A percentile compares a stretch with the other conserved stretches of the same genome.
phyloP scores from a whole-genome alignment of 2,329 filamentous ascomycete genomes.

The Sordariomycetes sp. region DNA sequence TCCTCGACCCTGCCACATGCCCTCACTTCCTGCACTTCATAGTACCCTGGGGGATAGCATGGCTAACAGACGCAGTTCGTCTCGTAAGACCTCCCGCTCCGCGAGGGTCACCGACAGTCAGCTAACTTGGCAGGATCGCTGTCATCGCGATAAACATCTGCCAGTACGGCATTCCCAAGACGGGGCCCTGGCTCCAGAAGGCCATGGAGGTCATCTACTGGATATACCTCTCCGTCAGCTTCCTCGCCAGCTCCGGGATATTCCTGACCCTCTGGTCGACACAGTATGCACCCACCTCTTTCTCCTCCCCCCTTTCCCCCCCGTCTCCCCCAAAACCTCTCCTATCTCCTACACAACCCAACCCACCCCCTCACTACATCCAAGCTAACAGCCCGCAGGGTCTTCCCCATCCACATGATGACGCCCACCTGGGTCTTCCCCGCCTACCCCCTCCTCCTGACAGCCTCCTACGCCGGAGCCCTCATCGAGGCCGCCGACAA shows the following conservation, averaged over 20 bases:
- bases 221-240: conserved; percentile 57
- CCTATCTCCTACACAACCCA: too few relatives aligned
- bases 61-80: not conserved
- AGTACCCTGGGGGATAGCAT: conserved; percentile 15
- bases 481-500: conserved; percentile 28
- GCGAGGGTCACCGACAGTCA: conserved; percentile 8
- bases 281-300: too few relatives aligned
- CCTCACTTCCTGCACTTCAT: conserved; percentile 11
- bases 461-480: conserved; percentile 57
- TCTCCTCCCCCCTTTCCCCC: not conserved
- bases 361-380: not conserved
- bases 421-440: conserved; percentile 84
- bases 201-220: conserved; percentile 59
- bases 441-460: conserved; percentile 66
- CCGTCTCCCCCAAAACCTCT: too few relatives aligned
- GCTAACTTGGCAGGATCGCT: conserved; percentile 39
- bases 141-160: conserved; percentile 68
- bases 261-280: conserved; percentile 62
- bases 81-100: conserved; percentile 18
- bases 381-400: conserved; percentile 16
- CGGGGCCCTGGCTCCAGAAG: conserved; percentile 44
- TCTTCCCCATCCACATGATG: conserved; percentile 63
- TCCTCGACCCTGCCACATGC: not conserved
- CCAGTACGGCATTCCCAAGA: conserved; percentile 55
- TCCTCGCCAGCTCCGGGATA: conserved; percentile 53